phyloP scores from a whole-genome alignment of 495 filamentous ascomycete species.

The Tuber melanosporum region DNA sequence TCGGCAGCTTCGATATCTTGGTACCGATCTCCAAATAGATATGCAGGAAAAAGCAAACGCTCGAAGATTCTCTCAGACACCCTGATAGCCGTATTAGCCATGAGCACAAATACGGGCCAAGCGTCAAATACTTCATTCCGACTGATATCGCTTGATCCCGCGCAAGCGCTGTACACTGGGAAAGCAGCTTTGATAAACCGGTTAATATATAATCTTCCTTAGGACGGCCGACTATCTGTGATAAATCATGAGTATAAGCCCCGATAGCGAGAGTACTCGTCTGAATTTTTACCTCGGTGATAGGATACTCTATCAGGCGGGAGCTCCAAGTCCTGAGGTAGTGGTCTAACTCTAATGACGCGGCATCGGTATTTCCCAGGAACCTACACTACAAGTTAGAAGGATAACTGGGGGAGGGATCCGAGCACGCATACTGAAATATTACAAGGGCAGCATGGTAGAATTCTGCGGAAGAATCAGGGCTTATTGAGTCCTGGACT shows the following conservation, averaged over 20 bases:
- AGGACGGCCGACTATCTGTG: conserved; percentile 38
- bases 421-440: conserved; percentile 27
- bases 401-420: not conserved
- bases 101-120: not conserved
- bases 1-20: conserved; percentile 22
- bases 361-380: conserved; percentile 22
- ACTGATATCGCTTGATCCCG: conserved; percentile 17
- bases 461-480: conserved; percentile 51
- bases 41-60: conserved; percentile 34
- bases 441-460: conserved; percentile 44
- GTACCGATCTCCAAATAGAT: conserved; percentile 7
- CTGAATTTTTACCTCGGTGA: conserved; percentile 29
- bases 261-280: not conserved
- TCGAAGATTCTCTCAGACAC: conserved; percentile 31
- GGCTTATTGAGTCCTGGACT: conserved; percentile 46
- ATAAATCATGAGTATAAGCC: conserved; percentile 4
- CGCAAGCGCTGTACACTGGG: conserved; percentile 27
- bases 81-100: conserved; percentile 16
- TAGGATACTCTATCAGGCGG: conserved; percentile 26
- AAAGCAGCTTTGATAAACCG: conserved; percentile 36
- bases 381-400: conserved; percentile 31
- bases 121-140: conserved; percentile 28
- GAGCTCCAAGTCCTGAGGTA: conserved; percentile 35
- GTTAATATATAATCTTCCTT: conserved; percentile 39
- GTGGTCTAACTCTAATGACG: conserved; percentile 29